Evolutionary conservation across 2,329 filamentous ascomycete species (phyloP), one percentile per base, ranked within the genome.

Genomic region (Talaromyces sp.): DNA sequence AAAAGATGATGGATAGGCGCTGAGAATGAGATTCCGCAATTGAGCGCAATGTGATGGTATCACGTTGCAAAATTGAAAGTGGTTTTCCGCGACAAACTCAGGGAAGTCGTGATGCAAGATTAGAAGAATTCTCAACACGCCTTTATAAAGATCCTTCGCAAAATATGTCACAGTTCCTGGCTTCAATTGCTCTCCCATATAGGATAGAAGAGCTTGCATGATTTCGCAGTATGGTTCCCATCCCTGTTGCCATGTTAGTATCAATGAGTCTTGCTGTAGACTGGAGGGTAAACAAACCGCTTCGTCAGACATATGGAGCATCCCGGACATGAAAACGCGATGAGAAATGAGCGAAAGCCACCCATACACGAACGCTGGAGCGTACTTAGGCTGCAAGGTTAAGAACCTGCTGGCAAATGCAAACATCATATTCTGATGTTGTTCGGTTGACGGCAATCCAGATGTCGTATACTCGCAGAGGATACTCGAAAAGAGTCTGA

Each of bases 101-200:
- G 93, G 90, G 75, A 91, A 97, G 73, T 99, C 94, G 70, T 97
- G 94, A 66, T 96, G 90, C 57, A 99, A 79, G 57, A 96, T 84
- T 35, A 96, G 79, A 58, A 97, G 78, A 62, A 97, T 84, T 70
- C 95, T 92, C 54, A 96, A 79, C 1, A 90, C 85, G 9, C 88
- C 91, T 62, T 91, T 88, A 73, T 96, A 97, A 63, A 96, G 85
- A 58, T 93, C 90, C 72, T 91, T 92, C 35, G 88, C 85, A 56
- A 90, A 82, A 35, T 85, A 80, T 3, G 87, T 81, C 17, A 91
- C 82, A 61, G 87, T 87, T 29, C 87, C 78, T 10, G 87, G 83
- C 75, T 93, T 94, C 65, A 96, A 80, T 63, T 94, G 84, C 65
- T 93, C 88, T 31, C 90, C 88, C 32, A 94, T 83, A 70, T 90